Base-by-base conservation (phyloP, 306 rosid genomes). In the Castanea crenata region DNA sequence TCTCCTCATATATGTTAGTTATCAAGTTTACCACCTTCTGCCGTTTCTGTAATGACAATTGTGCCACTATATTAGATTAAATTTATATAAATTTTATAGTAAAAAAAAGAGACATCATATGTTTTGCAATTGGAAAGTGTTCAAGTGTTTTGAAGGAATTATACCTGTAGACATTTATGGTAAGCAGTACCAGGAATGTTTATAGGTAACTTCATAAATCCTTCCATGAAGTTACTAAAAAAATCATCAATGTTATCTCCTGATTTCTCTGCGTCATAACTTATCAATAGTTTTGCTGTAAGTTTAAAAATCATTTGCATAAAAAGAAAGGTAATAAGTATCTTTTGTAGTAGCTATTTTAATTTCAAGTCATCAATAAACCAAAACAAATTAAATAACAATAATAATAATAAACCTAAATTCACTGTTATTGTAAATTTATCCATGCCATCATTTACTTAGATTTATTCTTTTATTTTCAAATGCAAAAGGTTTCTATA, bases 181-280 rank as follows among this genome's bases (percentile, higher is more conserved):
- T 86, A 70, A 61, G 83, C 74, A 6, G 87, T 86, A 5, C 87
- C 85, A 0, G 90, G 90, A 41, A 86, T 41, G 58, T 86, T 81
- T 78, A 87, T 54, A 41, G 90, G 90, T 25, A 87, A 73, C 15
- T 86, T 34, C 86, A 87, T 68, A 8, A 81, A 44, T 29, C 90
- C 86, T 1, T 84, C 62, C 29, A 73, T 38, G 56, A 87, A 61
- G 55, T 69, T 78, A 10, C 71, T 62, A 19, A 63, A 15, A 63
- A 38, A 29, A 5, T 15, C 69, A 15, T 38, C 69, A 11, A 63
- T 15, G 15, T 29, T 63, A 27, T 29, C 21, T 19, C 20, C 41
- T 0, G 69, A 29, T 27, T 63, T 63, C 41, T 63, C 27, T 15
- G 69, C 34, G 4, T 63, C 69, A 29, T 63, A 63, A 29, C 69